Percentiles rank a stretch among this genome's conserved stretches.
Evolutionary conservation across 106 monocot genomes (phyloP).

Genomic region (Agapanthus africanus): DNA sequence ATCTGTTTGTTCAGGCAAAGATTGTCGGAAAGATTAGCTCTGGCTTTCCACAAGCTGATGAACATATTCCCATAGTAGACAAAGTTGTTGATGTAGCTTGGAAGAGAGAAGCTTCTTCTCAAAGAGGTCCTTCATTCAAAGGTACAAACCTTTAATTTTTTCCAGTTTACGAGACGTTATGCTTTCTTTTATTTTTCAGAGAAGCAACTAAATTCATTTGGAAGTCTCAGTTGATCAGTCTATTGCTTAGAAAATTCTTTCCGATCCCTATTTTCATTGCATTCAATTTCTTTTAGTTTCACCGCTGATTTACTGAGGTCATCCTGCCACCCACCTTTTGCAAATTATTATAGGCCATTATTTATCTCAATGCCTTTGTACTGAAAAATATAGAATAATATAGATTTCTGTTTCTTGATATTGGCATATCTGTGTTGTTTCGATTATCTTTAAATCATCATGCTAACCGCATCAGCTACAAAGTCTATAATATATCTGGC

Average conservation of each 20-base stretch:
- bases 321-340: no score
- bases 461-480: no score
- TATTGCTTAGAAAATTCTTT: background rate
- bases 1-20: constrained; percentile 32
- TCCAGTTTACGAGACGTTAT: no score
- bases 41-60: constrained; percentile 19
- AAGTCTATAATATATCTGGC: no score
- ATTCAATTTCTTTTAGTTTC: background rate
- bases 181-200: no score
- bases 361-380: no score
- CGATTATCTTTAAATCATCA: no score
- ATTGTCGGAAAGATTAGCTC: constrained; percentile 16
- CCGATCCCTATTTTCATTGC: background rate
- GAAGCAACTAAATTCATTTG: background rate
- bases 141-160: constrained; percentile 25
- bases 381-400: no score
- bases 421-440: no score
- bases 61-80: constrained; percentile 43
- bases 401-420: no score
- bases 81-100: constrained; percentile 40
- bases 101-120: constrained; percentile 32
- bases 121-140: constrained; percentile 21
- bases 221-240: background rate
- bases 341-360: no score
- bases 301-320: background rate